A percentile compares a stretch with the other conserved stretches of the same genome.
Evolutionary conservation across 768 basidiomycete genomes (phyloP).

Genomic region (Lactifluus subvellereus): DNA sequence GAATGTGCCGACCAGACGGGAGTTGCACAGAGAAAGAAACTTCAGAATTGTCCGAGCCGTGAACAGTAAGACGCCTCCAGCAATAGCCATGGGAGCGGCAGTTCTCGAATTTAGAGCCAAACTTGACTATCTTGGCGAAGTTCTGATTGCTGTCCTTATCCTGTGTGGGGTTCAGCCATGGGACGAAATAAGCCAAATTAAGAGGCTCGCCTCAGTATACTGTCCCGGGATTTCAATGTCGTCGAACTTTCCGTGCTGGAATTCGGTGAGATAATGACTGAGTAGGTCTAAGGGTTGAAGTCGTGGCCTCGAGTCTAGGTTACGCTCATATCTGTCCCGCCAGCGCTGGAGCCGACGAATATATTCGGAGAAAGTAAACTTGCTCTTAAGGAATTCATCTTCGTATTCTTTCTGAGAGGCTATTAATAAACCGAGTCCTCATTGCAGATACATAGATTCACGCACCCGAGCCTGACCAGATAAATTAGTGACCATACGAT

Average conservation of each 20-base stretch:
- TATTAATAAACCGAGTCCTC: slow-evolving; percentile 3
- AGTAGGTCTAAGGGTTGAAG: slow-evolving; percentile 78
- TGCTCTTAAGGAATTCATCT: slow-evolving; percentile 78
- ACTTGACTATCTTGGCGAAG: slow-evolving; percentile 87
- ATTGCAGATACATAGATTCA: slow-evolving; percentile 7
- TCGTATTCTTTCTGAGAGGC: slow-evolving; percentile 73
- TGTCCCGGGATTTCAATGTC: slow-evolving; percentile 99
- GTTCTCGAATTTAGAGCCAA: slow-evolving; percentile 85
- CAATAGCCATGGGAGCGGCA: slow-evolving; percentile 80
- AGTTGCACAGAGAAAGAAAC: slow-evolving; percentile 90
- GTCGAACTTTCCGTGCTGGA: slow-evolving; percentile 95
- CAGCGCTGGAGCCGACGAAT: slow-evolving; percentile 85
- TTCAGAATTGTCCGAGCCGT: slow-evolving; percentile 85
- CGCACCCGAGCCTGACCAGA: slow-evolving; percentile 53
- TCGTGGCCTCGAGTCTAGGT: slow-evolving; percentile 77
- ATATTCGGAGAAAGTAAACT: slow-evolving; percentile 80
- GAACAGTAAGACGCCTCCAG: slow-evolving; percentile 85
- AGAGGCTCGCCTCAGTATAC: slow-evolving; percentile 74
- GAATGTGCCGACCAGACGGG: slow-evolving; percentile 76
- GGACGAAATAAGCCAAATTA: background rate
- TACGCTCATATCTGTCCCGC: slow-evolving; percentile 84
- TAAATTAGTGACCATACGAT: slow-evolving; percentile 57
- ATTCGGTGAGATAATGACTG: slow-evolving; percentile 93
- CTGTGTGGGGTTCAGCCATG: slow-evolving; percentile 36
- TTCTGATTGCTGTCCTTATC: slow-evolving; percentile 92